These are phyloP conservation scores for Colletotrichum euphorbiae DNA, from an alignment of 2,329 filamentous ascomycete species.

Conservation along the genomic window DNA sequence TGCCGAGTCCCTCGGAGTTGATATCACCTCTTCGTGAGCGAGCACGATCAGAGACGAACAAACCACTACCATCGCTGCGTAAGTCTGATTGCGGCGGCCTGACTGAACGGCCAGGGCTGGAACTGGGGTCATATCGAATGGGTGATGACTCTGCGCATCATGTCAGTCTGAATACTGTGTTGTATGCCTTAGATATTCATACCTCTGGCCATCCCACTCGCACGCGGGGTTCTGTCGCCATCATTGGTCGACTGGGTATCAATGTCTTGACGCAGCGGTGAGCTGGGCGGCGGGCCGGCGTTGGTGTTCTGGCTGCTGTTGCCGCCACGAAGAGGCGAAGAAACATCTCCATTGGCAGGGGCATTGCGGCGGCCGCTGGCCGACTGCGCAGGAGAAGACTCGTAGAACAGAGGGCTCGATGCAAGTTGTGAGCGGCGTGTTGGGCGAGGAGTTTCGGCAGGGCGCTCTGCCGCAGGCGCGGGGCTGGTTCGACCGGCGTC, in stretches of 20 bases:
- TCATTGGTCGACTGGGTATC: conserved; percentile 64
- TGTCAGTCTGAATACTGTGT: not conserved
- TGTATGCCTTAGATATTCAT: conserved; percentile 44
- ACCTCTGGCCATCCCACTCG: conserved; percentile 74
- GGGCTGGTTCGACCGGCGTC: conserved; percentile 60
- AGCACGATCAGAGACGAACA: conserved; percentile 78
- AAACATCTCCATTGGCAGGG: conserved; percentile 53
- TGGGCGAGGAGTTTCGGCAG: conserved; percentile 57
- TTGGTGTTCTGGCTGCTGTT: conserved; percentile 66
- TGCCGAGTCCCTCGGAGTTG: conserved; percentile 78
- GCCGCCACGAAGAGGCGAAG: conserved; percentile 68
- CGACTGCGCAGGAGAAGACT: conserved; percentile 57
- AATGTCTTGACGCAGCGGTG: conserved; percentile 69
- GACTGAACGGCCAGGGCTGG: conserved; percentile 78
- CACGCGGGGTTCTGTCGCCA: conserved; percentile 77
- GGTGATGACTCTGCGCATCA: conserved; percentile 82
- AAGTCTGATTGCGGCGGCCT: conserved; percentile 75
- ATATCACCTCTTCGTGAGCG: conserved; percentile 85
- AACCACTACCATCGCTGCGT: conserved; percentile 84
- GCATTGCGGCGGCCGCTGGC: conserved; percentile 45
- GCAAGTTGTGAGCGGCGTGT: conserved; percentile 64
- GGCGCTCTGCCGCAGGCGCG: conserved; percentile 43
- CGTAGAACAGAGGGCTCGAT: conserved; percentile 87
- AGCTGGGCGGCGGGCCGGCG: conserved; percentile 61
- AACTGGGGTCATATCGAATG: conserved; percentile 90